phyloP scores from a whole-genome alignment of 441 rosid genomes.

The Biscutella laevigata region DNA sequence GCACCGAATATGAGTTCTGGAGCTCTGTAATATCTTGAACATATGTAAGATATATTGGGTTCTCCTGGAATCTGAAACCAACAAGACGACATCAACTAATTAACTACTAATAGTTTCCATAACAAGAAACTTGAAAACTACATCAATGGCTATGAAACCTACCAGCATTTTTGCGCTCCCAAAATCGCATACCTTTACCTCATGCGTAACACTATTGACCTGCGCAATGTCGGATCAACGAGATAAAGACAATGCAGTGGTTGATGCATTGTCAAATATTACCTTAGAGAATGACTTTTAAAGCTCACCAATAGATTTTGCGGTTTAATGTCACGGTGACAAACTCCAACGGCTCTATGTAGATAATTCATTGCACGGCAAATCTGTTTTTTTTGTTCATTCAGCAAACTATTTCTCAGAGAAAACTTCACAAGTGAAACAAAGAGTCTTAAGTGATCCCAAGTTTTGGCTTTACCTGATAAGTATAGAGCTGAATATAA shows the following conservation, averaged over 20 bases:
- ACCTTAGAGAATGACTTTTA: not conserved
- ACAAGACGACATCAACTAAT: conserved; percentile 15
- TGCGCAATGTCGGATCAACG: too few species aligned
- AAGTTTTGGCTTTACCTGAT: conserved; percentile 75
- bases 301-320: conserved; percentile 67
- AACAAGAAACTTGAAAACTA: not conserved
- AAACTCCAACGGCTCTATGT: conserved; percentile 63
- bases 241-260: too few species aligned
- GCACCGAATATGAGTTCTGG: conserved; percentile 91
- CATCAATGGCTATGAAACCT: conserved; percentile 10
- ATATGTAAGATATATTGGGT: conserved; percentile 78
- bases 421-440: not conserved
- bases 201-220: conserved; percentile 75
- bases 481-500: conserved; percentile 60
- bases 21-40: conserved; percentile 84
- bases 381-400: conserved; percentile 52
- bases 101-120: not conserved
- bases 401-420: not conserved
- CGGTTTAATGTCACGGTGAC: conserved; percentile 90
- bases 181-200: conserved; percentile 77
- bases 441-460: not conserved
- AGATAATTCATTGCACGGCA: conserved; percentile 72
- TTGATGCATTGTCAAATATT: too few species aligned
- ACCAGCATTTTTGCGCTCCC: conserved; percentile 94
- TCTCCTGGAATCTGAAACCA: conserved; percentile 63